Conservation (phyloP, 805 yeast genomes). For the Schwanniomyces sp. region DNA sequence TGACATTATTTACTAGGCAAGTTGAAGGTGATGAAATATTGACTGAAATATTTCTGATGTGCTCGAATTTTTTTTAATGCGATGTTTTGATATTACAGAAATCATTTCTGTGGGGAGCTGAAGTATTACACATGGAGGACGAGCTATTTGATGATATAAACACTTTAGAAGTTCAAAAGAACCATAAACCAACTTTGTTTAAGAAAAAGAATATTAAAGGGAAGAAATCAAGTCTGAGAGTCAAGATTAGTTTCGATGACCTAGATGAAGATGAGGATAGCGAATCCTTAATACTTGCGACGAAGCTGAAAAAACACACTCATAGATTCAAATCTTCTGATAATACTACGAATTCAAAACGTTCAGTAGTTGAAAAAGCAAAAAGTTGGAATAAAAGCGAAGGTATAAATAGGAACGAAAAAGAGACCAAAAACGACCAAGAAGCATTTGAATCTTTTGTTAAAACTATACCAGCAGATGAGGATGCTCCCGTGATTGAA, state of each 20-base stretch:
- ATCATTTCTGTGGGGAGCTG: not conserved
- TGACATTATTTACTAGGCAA: conserved; percentile 10
- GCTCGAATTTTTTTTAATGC: conserved; percentile 1
- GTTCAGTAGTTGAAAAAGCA: not conserved
- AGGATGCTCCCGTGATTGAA: not conserved
- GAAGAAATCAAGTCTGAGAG: conserved; percentile 5
- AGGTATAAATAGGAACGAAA: conserved; percentile 1
- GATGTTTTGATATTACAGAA: not conserved
- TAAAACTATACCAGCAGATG: not conserved
- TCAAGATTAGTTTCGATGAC: conserved; percentile 14
- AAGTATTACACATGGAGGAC: not conserved
- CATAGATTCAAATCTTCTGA: not conserved
- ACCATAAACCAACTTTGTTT: not conserved
- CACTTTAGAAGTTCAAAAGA: not conserved
- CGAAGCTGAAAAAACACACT: not conserved
- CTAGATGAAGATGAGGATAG: conserved; percentile 16
- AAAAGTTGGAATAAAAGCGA: conserved; percentile 1
- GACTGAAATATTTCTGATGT: not conserved
- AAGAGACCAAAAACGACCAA: conserved; percentile 7
- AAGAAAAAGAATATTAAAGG: conserved; percentile 10
- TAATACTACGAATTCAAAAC: too few relatives aligned
- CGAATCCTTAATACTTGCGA: conserved; percentile 1
- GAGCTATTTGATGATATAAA: conserved; percentile 3
- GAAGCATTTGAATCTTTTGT: not conserved
- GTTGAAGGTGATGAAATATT: not conserved